Evolutionary conservation across 352 stramenopile genomes (phyloP).

Genomic region (Pythium biforme): DNA sequence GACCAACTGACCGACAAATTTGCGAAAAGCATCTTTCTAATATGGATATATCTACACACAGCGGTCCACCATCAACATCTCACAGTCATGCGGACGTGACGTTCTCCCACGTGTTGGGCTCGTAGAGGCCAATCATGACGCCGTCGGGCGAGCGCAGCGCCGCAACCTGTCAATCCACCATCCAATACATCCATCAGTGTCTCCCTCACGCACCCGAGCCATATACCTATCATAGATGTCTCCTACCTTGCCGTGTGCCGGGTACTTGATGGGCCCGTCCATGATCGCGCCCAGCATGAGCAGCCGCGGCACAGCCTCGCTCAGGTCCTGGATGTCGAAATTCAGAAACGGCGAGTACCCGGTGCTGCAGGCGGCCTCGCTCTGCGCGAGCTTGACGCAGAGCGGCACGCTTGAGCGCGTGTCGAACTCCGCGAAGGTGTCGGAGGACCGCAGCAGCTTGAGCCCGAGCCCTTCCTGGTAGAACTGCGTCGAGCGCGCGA

Average conservation of each 20-base stretch:
- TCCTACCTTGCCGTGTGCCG: conserved; percentile 81
- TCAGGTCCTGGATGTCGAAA: conserved; percentile 89
- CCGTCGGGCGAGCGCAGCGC: conserved; percentile 86
- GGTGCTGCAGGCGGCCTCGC: conserved; percentile 79
- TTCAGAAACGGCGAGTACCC: conserved; percentile 91
- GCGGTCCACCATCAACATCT: not conserved
- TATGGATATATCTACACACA: conserved; percentile 9
- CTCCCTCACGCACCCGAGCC: too few species aligned
- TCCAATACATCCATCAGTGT: too few species aligned
- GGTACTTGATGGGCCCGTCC: conserved; percentile 93
- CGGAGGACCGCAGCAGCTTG: conserved; percentile 66
- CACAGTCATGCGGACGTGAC: conserved; percentile 63
- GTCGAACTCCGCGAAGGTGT: conserved; percentile 84
- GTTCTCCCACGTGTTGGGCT: conserved; percentile 86
- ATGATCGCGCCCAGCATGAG: conserved; percentile 88
- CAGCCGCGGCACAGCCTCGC: conserved; percentile 80
- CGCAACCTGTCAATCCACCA: conserved; percentile 51
- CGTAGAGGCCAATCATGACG: conserved; percentile 92
- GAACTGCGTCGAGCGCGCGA: conserved; percentile 78
- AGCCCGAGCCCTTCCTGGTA: conserved; percentile 83
- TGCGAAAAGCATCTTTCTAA: not conserved
- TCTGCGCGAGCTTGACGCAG: conserved; percentile 81
- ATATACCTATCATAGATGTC: too few species aligned
- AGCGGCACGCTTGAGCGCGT: conserved; percentile 58
- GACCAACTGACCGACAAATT: not conserved